Evolutionary conservation across 2,329 filamentous ascomycete species (phyloP).

Genomic region (Aspergillus nomiae): DNA sequence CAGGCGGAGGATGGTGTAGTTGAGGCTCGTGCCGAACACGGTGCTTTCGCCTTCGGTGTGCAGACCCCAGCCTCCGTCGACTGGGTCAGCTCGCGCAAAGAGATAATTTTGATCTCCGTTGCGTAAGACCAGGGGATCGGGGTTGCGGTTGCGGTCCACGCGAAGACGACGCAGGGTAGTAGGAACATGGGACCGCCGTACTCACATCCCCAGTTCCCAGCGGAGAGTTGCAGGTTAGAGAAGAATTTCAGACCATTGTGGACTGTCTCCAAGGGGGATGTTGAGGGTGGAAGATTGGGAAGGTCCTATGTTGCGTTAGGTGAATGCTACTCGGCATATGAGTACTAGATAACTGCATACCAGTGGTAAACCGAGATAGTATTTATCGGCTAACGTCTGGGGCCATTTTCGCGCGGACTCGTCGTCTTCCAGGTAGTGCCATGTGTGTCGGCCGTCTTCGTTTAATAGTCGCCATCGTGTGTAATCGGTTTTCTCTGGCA

Average conservation of each 20-base stretch:
- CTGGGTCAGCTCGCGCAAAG: not conserved
- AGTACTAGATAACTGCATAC: not conserved
- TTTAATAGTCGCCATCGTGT: constrained; percentile 4
- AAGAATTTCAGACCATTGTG: not conserved
- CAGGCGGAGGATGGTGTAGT: constrained; percentile 10
- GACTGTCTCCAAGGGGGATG: not conserved
- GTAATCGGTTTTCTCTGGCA: not conserved
- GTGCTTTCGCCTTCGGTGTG: constrained; percentile 3
- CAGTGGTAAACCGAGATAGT: constrained; percentile 5
- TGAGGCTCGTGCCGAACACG: constrained; percentile 6
- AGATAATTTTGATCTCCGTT: constrained; percentile 6
- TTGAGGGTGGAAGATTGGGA: not conserved
- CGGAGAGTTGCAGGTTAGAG: not conserved
- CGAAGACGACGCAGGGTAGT: constrained; percentile 3
- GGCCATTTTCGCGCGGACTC: not conserved
- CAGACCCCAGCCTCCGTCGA: constrained; percentile 11
- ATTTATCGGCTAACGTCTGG: constrained; percentile 5
- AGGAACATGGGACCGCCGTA: constrained; percentile 7
- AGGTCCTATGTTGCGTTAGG: not conserved
- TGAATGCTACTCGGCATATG: not conserved
- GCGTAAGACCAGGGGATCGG: not conserved
- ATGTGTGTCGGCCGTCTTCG: constrained; percentile 1
- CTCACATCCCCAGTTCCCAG: constrained; percentile 4
- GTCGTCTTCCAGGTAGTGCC: constrained; percentile 8
- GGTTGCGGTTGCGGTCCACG: constrained; percentile 4